These are phyloP conservation scores for Pyricularia grisea DNA, from an alignment of 2,329 filamentous ascomycete species.

Conservation along the genomic window DNA sequence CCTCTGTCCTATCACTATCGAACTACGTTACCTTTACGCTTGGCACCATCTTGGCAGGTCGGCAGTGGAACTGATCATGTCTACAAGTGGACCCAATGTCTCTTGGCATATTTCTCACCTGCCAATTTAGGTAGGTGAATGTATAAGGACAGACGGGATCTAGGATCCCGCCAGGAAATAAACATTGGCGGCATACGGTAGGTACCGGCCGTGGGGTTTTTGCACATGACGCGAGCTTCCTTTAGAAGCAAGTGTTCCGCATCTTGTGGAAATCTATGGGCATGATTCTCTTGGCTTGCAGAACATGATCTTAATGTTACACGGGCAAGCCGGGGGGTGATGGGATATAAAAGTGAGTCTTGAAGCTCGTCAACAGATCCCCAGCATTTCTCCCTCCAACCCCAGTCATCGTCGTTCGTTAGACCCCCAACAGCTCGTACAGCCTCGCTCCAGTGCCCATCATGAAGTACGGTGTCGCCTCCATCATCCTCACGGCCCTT, in stretches of 20 bases:
- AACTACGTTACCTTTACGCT: background rate
- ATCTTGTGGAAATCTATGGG: background rate
- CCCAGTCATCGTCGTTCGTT: background rate
- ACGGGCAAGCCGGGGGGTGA: background rate
- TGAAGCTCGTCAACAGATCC: background rate
- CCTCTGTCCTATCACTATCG: background rate
- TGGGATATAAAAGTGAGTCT: background rate
- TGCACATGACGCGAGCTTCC: background rate
- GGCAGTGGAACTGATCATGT: background rate
- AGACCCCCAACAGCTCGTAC: background rate
- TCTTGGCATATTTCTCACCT: background rate
- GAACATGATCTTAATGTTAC: background rate
- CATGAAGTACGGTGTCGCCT: background rate
- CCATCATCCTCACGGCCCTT: background rate
- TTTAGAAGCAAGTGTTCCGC: background rate
- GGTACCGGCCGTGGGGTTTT: background rate
- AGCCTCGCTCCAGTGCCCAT: background rate
- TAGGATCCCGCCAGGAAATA: background rate
- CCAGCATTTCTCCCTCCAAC: background rate
- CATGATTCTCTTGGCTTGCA: background rate
- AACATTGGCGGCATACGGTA: background rate
- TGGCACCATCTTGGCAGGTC: background rate
- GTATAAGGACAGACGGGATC: background rate
- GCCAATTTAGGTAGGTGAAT: background rate
- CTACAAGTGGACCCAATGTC: background rate